phyloP scores from a whole-genome alignment of 306 rosid genomes.

The Alnus rubra region DNA sequence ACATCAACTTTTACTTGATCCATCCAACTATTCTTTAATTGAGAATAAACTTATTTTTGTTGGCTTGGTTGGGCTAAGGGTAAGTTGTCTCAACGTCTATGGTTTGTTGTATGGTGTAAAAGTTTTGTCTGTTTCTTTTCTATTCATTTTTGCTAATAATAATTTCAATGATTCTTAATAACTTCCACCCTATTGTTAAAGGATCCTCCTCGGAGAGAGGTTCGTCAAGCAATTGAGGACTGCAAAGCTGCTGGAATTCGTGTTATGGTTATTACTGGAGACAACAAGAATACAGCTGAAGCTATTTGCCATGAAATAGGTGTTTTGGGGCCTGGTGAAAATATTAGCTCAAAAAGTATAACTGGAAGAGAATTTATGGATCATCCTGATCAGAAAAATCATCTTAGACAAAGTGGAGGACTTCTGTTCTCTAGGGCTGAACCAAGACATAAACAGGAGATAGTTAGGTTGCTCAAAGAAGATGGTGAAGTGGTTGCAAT shows the following conservation, averaged over 20 bases:
- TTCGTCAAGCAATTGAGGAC: constrained; percentile 79
- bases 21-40: constrained; percentile 70
- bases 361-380: constrained; percentile 84
- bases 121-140: not conserved
- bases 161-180: not conserved
- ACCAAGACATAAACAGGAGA: constrained; percentile 93
- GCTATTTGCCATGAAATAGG: constrained; percentile 92
- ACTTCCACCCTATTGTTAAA: constrained; percentile 21
- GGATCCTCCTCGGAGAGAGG: constrained; percentile 97
- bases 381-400: constrained; percentile 46
- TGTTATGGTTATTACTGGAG: constrained; percentile 93
- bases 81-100: constrained; percentile 42
- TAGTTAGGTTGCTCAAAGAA: constrained; percentile 86
- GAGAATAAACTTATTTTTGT: constrained; percentile 80
- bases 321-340: constrained; percentile 65
- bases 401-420: constrained; percentile 68
- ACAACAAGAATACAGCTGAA: constrained; percentile 92
- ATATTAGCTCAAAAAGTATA: constrained; percentile 61
- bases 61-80: constrained; percentile 91
- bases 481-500: constrained; percentile 87
- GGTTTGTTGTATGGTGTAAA: not conserved
- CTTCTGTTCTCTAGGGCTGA: constrained; percentile 96
- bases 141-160: not conserved
- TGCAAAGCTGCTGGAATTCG: constrained; percentile 95
- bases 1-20: constrained; percentile 81